phyloP scores from a whole-genome alignment of 2,329 filamentous ascomycete species.

The Escovopsis weberi region DNA sequence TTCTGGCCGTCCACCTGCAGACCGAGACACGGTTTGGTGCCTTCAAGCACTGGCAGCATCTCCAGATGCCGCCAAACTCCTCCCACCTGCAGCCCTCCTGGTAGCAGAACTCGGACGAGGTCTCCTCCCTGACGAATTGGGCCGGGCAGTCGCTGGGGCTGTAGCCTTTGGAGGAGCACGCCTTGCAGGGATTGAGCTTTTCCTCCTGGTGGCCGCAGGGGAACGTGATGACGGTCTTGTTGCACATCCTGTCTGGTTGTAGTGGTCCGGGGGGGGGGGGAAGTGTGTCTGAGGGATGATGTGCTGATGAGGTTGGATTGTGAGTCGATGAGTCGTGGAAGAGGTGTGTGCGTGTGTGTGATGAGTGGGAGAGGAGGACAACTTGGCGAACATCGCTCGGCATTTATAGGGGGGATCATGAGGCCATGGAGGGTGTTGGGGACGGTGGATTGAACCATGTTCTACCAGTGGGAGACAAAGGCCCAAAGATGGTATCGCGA shows the following conservation, averaged over 20 bases:
- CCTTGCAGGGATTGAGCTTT: not conserved
- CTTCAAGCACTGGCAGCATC: conserved; percentile 9
- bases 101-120: conserved; percentile 4
- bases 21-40: conserved; percentile 7
- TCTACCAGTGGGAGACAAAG: no score
- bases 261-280: not conserved
- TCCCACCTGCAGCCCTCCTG: conserved; percentile 6
- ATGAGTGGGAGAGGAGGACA: no score
- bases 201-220: not conserved
- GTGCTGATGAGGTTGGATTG: no score
- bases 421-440: no score
- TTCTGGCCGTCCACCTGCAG: not conserved
- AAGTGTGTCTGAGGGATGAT: no score
- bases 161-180: conserved; percentile 3
- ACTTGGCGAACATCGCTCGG: no score
- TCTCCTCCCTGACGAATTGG: not conserved
- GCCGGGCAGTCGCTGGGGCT: not conserved
- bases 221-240: not conserved
- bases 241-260: not conserved
- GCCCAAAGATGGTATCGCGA: no score
- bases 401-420: no score
- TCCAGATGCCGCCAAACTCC: conserved; percentile 9
- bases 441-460: no score
- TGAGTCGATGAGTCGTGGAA: no score
- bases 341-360: no score